Percentiles rank a stretch among this genome's conserved stretches.
Evolutionary conservation across 2,329 filamentous ascomycete species (phyloP).

Genomic region (Colletotrichum siamense): DNA sequence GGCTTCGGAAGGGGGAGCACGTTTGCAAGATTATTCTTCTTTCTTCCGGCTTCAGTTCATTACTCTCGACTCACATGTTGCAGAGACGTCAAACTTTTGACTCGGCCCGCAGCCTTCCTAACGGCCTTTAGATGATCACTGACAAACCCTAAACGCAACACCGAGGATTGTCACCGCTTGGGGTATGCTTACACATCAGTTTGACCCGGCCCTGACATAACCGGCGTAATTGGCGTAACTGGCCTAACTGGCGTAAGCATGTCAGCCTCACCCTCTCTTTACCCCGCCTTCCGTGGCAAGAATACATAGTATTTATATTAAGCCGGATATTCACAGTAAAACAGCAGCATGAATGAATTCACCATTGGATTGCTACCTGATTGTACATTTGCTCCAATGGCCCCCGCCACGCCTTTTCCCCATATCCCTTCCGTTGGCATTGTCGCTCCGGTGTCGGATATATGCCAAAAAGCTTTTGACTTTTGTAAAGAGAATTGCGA

Average conservation of each 20-base stretch:
- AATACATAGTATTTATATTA: background rate
- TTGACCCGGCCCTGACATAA: too few relatives aligned
- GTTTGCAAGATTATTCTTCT: too few relatives aligned
- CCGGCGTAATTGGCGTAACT: background rate
- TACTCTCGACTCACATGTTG: rapidly evolving
- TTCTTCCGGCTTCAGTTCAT: too few relatives aligned
- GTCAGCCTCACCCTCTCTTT: background rate
- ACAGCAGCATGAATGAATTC: rapidly evolving
- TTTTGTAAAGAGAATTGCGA: background rate
- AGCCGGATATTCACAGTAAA: rapidly evolving
- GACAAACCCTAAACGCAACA: too few relatives aligned
- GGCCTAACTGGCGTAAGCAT: background rate
- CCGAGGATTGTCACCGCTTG: too few relatives aligned
- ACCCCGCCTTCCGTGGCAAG: background rate
- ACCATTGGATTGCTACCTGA: too few relatives aligned
- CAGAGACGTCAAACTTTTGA: too few relatives aligned
- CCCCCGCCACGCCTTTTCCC: background rate
- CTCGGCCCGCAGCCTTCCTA: too few relatives aligned
- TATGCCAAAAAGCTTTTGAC: background rate
- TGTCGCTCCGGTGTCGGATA: rapidly evolving
- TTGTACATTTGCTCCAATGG: background rate
- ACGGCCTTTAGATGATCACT: too few relatives aligned
- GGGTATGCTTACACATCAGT: too few relatives aligned
- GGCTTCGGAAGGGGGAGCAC: too few relatives aligned
- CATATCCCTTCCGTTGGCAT: background rate